phyloP scores from a whole-genome alignment of 768 basidiomycete genomes.

The Boletus subparvulus region DNA sequence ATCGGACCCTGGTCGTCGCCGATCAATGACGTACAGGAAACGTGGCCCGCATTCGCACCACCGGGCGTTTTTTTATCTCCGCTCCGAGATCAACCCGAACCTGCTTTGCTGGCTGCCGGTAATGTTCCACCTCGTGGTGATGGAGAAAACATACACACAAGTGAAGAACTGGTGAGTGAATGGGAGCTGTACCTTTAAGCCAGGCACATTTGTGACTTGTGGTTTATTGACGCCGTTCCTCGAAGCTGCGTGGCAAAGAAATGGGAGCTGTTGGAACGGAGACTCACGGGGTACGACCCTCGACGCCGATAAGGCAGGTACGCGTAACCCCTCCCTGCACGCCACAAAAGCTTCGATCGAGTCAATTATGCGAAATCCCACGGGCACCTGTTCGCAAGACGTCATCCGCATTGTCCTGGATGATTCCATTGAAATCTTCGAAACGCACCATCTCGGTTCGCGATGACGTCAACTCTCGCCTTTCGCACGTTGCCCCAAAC shows the following conservation, averaged over 20 bases:
- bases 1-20: slow-evolving; percentile 4
- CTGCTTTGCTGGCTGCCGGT: slow-evolving; percentile 7
- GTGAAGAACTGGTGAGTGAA: slow-evolving; percentile 20
- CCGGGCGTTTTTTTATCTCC: slow-evolving; percentile 32
- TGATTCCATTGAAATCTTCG: slow-evolving; percentile 18
- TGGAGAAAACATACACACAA: slow-evolving; percentile 9
- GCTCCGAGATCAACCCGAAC: slow-evolving; percentile 14
- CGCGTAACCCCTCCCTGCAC: slow-evolving; percentile 21
- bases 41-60: slow-evolving; percentile 17
- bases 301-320: slow-evolving; percentile 24
- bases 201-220: slow-evolving; percentile 1
- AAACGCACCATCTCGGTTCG: not conserved
- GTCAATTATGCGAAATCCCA: slow-evolving; percentile 8
- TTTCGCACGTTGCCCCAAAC: slow-evolving; percentile 7
- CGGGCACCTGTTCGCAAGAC: slow-evolving; percentile 16
- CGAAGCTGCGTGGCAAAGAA: slow-evolving; percentile 10
- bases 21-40: slow-evolving; percentile 17
- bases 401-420: slow-evolving; percentile 31
- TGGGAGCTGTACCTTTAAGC: not conserved
- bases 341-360: slow-evolving; percentile 27
- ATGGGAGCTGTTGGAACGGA: not conserved
- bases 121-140: slow-evolving; percentile 16
- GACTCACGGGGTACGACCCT: slow-evolving; percentile 1
- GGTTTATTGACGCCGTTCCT: slow-evolving; percentile 1
- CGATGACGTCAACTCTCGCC: slow-evolving; percentile 6